phyloP scores from a whole-genome alignment of 257 asterid species.

The Nicotiana sylvestris region DNA sequence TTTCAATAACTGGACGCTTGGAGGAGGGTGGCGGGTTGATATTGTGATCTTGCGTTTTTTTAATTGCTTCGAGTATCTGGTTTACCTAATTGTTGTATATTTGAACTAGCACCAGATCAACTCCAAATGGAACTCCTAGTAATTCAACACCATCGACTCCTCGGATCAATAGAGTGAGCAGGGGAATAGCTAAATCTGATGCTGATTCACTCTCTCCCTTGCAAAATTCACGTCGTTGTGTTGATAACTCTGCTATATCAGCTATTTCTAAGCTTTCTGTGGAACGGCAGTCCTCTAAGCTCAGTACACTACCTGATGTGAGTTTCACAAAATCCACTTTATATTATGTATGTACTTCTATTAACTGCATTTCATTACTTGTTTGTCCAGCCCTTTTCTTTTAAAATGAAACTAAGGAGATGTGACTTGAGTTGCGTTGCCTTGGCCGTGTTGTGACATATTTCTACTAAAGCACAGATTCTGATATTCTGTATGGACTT shows the following conservation, averaged over 20 bases:
- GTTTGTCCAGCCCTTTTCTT: neutral
- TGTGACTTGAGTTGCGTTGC: neutral
- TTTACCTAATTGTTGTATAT: conserved; percentile 6
- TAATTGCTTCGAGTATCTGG: neutral
- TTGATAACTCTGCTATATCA: conserved; percentile 59
- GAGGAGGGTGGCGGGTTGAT: neutral
- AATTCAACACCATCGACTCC: conserved; percentile 53
- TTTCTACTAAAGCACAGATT: neutral
- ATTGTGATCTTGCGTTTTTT: neutral
- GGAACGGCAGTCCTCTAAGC: conserved; percentile 61
- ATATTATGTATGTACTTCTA: neutral
- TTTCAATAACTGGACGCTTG: neutral
- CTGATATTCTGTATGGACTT: neutral
- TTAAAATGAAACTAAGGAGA: neutral
- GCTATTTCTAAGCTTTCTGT: conserved; percentile 57
- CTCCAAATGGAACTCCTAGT: conserved; percentile 54
- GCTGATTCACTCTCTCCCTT: conserved; percentile 57
- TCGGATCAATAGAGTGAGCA: conserved; percentile 42
- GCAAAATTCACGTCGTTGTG: conserved; percentile 49
- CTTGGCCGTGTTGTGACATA: neutral
- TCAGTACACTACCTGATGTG: conserved; percentile 68
- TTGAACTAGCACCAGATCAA: conserved; percentile 45
- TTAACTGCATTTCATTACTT: neutral
- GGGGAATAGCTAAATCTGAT: conserved; percentile 64
- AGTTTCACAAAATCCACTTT: conserved; percentile 20